A percentile compares a stretch with the other conserved stretches of the same genome.
These are phyloP conservation scores for Fusarium tricinctum DNA, from an alignment of 2,329 filamentous ascomycete genomes.

Conservation along the genomic window DNA sequence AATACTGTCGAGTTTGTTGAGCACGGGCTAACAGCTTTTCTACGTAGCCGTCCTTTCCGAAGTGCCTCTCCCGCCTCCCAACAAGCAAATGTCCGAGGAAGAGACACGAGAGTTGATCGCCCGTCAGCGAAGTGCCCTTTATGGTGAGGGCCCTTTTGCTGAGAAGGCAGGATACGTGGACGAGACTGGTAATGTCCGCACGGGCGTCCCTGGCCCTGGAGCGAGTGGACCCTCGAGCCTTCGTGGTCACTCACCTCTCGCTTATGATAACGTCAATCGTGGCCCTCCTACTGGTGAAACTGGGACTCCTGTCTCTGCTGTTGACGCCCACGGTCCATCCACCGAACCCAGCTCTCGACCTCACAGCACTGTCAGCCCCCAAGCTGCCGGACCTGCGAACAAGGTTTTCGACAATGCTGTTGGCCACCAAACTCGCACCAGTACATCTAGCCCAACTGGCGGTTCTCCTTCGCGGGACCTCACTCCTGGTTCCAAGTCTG, in stretches of 20 bases:
- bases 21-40: constrained; percentile 56
- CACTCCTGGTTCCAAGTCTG: constrained; percentile 66
- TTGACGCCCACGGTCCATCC: constrained; percentile 64
- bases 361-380: constrained; percentile 88
- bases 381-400: constrained; percentile 68
- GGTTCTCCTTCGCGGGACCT: constrained; percentile 82
- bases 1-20: constrained; percentile 51
- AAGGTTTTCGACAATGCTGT: constrained; percentile 73
- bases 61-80: constrained; percentile 54
- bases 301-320: constrained; percentile 58
- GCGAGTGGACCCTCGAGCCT: constrained; percentile 73
- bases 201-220: constrained; percentile 75
- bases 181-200: constrained; percentile 73
- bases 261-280: constrained; percentile 73
- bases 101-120: constrained; percentile 96
- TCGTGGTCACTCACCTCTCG: constrained; percentile 83
- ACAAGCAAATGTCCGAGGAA: constrained; percentile 94
- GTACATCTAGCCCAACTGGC: constrained; percentile 83
- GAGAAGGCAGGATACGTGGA: constrained; percentile 77
- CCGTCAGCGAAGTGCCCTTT: constrained; percentile 93
- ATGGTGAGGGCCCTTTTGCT: constrained; percentile 81
- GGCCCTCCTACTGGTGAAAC: constrained; percentile 55
- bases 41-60: constrained; percentile 67
- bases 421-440: constrained; percentile 78
- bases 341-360: constrained; percentile 73